Base-by-base conservation (phyloP, 108 stramenopile genomes). In the Skeletonema potamos region DNA sequence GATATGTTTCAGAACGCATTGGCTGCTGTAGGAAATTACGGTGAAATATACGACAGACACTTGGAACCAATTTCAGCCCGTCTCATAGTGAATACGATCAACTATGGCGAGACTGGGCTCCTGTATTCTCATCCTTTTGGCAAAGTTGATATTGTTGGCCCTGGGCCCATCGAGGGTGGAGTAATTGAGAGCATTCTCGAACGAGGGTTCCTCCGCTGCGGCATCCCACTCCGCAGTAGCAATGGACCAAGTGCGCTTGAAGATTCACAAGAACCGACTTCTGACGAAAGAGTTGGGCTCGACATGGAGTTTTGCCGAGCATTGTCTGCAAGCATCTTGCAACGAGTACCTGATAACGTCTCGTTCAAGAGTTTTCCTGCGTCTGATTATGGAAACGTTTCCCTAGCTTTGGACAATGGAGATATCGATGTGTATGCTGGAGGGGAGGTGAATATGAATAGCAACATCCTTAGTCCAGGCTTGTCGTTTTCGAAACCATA, bases 271-370 rank as follows among this genome's bases (percentile, higher is more conserved):
- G 30, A 32, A 32, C 5, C 30, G 6, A 32, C 5, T 6, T 32
- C 4, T 32, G 30, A 32, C 30, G 6, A 32, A 32, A 6, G 5
- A 32, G 6, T 1, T 6, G 76, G 76, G 20, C 77, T 77, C 39
- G 76, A 83, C 67, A 66, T 83, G 11, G 82, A 83, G 59, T 78
- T 69, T 58, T 84, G 83, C 65, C 36, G 58, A 11, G 79, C 75
- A 5, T 6, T 84, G 4, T 27, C 70, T 32, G 79, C 83, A 0
- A 78, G 74, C 2, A 67, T 84, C 1, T 80, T 80, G 46, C 33
- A 63, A 41, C 64, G 68, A 15, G 55, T n/a, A 2, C 44, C 58
- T 1, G 36, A 68, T 24, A 33, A 33, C 8, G 62, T 80, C 0
- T 69, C 55, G 13, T 81, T 41, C 62, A 43, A 28, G 11, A 69